Base-by-base conservation (phyloP, 352 stramenopile genomes). In the Phytophthora podocarpi region DNA sequence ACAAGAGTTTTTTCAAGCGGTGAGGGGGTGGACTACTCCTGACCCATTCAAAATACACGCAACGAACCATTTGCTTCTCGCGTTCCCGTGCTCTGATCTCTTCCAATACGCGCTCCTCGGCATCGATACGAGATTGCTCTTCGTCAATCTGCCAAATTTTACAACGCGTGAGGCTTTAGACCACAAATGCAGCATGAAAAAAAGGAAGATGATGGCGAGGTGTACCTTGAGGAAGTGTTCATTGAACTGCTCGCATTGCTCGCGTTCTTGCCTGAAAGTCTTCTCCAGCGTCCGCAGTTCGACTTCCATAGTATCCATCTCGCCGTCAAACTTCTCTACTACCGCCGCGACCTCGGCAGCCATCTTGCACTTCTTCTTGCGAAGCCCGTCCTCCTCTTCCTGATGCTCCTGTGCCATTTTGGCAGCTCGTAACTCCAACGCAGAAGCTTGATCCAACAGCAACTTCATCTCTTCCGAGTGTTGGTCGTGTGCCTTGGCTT, bases 321-420 rank as follows among this genome's bases (percentile, higher is more conserved):
- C 87, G 1, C 31, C 24, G 64, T 94, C 85, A 58, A 91, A 95
- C 53, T 89, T 90, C 26, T 90, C 85, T 10, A 96, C 80, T 20
- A 90, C 67, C 15, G 45, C 53, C 12, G 80, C 78, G 6, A 94
- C 76, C 57, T 96, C 89, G 8, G 74, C 63, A 16, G 86, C 86
- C 34, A 81, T 82, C 45, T 94, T 94, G 68, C 72, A 87, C 53
- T 95, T 95, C 60, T 81, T 84, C 56, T 96, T 96, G 31, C 82
- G 82, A 26, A 96, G 69, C 16, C 59, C 32, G 18, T 92, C 86
- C 39, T 96, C 89, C 49, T 85, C 76, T 59, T 96, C 82, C 46
- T 90, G 85, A 59, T 96, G 86, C 37, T 95, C 86, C 50, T 80
- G 73, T n/a, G 75, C 81, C 78, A 92, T 82, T 49, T 91, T 91